Percentiles rank a stretch among this genome's conserved stretches.
Evolutionary conservation across 495 filamentous ascomycete species (phyloP).

Genomic region (Penicillium angulare): DNA sequence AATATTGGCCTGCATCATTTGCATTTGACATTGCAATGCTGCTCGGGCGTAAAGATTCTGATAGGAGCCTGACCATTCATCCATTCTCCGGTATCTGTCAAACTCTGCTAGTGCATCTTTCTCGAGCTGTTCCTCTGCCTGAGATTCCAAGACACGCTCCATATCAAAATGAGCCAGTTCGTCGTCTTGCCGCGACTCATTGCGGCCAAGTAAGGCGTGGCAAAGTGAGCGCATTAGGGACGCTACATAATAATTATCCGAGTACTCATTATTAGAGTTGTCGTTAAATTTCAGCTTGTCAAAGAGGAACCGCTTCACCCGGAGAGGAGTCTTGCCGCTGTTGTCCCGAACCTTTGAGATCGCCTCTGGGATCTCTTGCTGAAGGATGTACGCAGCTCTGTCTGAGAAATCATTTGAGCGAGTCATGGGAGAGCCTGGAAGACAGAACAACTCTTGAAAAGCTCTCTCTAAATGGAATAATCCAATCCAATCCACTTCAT

Average conservation of each 20-base stretch:
- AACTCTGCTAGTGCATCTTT: constrained; percentile 77
- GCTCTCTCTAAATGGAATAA: constrained; percentile 77
- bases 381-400: constrained; percentile 74
- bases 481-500: constrained; percentile 73
- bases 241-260: constrained; percentile 84
- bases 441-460: constrained; percentile 87
- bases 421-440: constrained; percentile 68
- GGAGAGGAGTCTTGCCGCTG: constrained; percentile 69
- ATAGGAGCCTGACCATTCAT: constrained; percentile 89
- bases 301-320: constrained; percentile 75
- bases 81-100: constrained; percentile 84
- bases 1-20: constrained; percentile 68
- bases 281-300: constrained; percentile 91
- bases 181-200: constrained; percentile 36
- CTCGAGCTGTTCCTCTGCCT: constrained; percentile 62
- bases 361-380: constrained; percentile 74
- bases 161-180: constrained; percentile 48
- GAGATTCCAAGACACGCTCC: constrained; percentile 49
- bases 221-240: constrained; percentile 77
- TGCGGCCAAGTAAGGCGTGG: constrained; percentile 64
- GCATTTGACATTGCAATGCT: constrained; percentile 73
- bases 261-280: constrained; percentile 82
- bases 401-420: constrained; percentile 87
- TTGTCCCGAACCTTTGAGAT: constrained; percentile 76
- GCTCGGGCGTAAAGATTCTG: constrained; percentile 87